Conservation (phyloP, 164 flowering plant species). For the Brasenia schreberi region DNA sequence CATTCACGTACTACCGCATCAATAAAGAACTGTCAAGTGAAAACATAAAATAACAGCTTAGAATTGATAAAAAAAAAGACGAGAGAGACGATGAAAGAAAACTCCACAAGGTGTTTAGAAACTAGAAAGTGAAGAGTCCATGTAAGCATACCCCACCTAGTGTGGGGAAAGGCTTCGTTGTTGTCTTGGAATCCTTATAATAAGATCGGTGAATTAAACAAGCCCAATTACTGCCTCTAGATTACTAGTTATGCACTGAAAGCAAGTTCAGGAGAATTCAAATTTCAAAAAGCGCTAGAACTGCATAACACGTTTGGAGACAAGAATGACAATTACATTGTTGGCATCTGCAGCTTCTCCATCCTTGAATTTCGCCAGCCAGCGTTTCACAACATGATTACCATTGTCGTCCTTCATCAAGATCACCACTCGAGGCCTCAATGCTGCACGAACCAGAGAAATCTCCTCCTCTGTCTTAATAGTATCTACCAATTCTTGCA, state of each 20-base stretch:
- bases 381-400: constrained; percentile 3
- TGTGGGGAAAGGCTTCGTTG: no score
- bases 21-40: constrained; percentile 31
- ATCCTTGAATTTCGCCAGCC: constrained; percentile 14
- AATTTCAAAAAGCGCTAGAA: background rate
- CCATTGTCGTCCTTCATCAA: constrained; percentile 4
- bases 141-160: no score
- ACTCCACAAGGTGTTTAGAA: background rate
- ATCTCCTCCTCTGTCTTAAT: background rate
- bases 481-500: constrained; percentile 4
- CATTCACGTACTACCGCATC: constrained; percentile 31
- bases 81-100: background rate
- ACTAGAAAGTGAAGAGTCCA: background rate
- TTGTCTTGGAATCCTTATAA: no score
- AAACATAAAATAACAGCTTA: background rate
- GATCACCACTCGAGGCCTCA: constrained; percentile 1
- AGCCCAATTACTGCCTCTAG: no score
- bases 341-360: background rate
- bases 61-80: no score
- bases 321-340: background rate
- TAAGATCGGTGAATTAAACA: no score
- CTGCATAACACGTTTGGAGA: background rate
- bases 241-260: background rate
- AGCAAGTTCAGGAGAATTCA: background rate
- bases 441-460: background rate